Evolutionary conservation across 164 flowering plant species (phyloP), one percentile per base, ranked within the genome.

Genomic region (Sextonia rubra): DNA sequence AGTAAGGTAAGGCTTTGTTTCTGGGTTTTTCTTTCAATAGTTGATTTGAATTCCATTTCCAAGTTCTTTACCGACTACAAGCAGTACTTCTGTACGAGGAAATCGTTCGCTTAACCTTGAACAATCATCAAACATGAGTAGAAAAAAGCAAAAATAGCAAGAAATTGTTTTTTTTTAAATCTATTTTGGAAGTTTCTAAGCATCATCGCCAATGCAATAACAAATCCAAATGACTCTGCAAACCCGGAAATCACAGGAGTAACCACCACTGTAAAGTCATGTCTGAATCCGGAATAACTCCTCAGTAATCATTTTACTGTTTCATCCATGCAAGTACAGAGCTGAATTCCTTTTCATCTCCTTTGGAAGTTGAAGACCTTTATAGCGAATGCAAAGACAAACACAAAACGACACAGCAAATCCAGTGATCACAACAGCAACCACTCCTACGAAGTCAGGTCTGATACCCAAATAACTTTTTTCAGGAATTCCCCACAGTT

Each of bases 341-440:
- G n/a, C 44, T 37, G 44, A 37, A 5, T 37, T n/a, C n/a, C n/a
- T n/a, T 66, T 37, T 73, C 29, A 85, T 75, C 85, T 76, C 52
- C 55, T 77, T 71, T 85, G 86, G 82, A 82, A 85, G 77, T 85
- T 85, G 11, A 83, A 75, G 20, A 71, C 73, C 73, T 65, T 82
- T 18, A 83, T 82, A 24, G 86, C 71, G 48, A 76, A 81, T 22
- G 86, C 88, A 78, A 85, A 87, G 63, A 77, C 71, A 75, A 86
- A 80, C 3, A 74, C 86, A 32, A n/a, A 87, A 87, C n/a, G 83
- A 71, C n/a, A 82, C 70, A 8, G 80, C 14, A 18, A 81, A 55
- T 52, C 77, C 83, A 27, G 52, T 73, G 0, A 78, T 56, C 25
- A 78, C 78, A 2, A 30, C 73, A 4, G 85, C 82, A 62, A 80